These are phyloP conservation scores for Nannizziopsis barbatae DNA, from an alignment of 2,329 filamentous ascomycete genomes.

Conservation along the genomic window DNA sequence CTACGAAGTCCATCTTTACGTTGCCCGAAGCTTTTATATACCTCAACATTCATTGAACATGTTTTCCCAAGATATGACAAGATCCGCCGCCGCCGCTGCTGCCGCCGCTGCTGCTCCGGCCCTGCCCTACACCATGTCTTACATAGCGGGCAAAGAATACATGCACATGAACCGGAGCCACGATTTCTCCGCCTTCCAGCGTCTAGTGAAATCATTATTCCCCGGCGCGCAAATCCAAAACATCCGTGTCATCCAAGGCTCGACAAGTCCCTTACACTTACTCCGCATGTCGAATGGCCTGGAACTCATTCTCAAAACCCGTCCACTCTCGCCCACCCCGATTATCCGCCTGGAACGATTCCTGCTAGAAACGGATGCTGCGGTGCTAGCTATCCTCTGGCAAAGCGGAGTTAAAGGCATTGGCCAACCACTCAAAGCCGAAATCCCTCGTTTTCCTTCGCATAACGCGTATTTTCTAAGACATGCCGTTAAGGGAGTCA, in stretches of 20 bases:
- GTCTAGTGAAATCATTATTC: conserved; percentile 11
- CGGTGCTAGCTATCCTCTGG: conserved; percentile 28
- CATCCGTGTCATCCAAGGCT: conserved; percentile 16
- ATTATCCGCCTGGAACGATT: conserved; percentile 32
- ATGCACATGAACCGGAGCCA: conserved; percentile 1
- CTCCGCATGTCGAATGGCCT: conserved; percentile 31
- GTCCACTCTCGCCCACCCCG: conserved; percentile 26
- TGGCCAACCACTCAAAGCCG: conserved; percentile 30
- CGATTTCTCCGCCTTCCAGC: conserved; percentile 10
- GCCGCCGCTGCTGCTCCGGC: conserved; percentile 8
- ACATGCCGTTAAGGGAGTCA: conserved; percentile 27
- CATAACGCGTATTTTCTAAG: conserved; percentile 30
- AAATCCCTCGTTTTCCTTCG: conserved; percentile 21
- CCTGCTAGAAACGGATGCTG: conserved; percentile 33
- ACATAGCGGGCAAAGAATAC: conserved; percentile 1
- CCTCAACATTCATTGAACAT: conserved; percentile 11
- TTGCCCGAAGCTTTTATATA: conserved; percentile 1
- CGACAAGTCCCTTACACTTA: conserved; percentile 28
- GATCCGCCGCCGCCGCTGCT: too few relatives aligned
- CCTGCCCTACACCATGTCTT: conserved; percentile 11
- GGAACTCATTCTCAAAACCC: conserved; percentile 29
- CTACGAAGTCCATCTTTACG: conserved; percentile 1
- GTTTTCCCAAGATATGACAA: conserved; percentile 9
- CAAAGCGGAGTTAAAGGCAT: conserved; percentile 26
- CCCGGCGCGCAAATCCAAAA: conserved; percentile 7